Base-by-base conservation (phyloP, 2,329 filamentous ascomycete species). In the Colletotrichum chlorophyti region DNA sequence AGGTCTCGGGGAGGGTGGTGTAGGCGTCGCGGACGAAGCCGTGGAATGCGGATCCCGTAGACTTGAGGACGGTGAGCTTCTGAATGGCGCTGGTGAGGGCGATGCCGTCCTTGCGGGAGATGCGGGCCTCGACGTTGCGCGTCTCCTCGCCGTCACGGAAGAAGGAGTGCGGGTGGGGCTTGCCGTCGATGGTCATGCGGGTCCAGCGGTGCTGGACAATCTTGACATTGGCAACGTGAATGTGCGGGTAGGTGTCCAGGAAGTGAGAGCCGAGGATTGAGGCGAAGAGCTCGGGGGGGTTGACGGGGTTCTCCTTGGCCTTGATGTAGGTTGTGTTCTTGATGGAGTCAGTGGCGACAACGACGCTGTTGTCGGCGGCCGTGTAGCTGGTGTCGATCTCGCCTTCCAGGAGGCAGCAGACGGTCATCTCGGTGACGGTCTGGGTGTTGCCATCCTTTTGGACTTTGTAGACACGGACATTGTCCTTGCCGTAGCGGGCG, bases 301-400 rank as follows among this genome's bases (percentile, higher is more conserved):
- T 92, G 67, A 99, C 90, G 29, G 93, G 91, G 79, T 96, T 83
- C 77, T 96, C 89, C 80, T 97, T 97, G 70, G 95, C 94, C 71
- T 91, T 89, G 78, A 99, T 93, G 81, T 95, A 97, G 72, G 91
- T 88, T 68, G 91, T 98, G 79, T 99, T 97, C 82, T 99, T 99
- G 79, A 98, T 96, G 23, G 93, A 94, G 77, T 99, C 95, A 61
- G 95, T 99, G 63, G 95, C 93, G 61, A 99, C 94, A 58, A 99
- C 87, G 64, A 96, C 91, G 68, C 89, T 91, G 83, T 99, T 99
- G 80, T 99, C 93, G 67, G 92, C 94, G 70, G 85, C 76, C 62
- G 94, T 99, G 83, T 97, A 99, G 64, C 91, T 96, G 63, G 69
- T 85, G 52, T 95, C 91, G 67, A 99, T 97, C 59, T 93, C 90